These are phyloP conservation scores for Solanum aculeatissimum DNA, from an alignment of 305 asterid species.

Conservation along the genomic window DNA sequence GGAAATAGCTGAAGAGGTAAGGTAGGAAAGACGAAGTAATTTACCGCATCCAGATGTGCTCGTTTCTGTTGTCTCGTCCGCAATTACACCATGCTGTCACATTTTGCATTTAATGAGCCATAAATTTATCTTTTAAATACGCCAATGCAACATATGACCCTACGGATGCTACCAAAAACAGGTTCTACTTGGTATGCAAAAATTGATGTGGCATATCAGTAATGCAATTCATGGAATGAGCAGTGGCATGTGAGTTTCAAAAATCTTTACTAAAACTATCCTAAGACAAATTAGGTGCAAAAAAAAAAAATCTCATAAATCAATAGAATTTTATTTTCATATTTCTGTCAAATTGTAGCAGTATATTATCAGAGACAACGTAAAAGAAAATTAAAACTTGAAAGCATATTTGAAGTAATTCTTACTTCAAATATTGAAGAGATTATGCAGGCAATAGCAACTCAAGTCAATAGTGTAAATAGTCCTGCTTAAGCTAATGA, in stretches of 20 bases:
- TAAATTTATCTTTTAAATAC: slow-evolving; percentile 10
- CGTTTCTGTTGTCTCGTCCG: slow-evolving; percentile 82
- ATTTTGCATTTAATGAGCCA: slow-evolving; percentile 20
- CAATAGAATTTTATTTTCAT: neutral
- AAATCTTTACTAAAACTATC: neutral
- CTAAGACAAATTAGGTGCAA: neutral
- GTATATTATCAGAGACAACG: neutral
- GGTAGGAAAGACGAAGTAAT: neutral
- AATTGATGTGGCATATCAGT: neutral
- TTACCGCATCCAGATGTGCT: slow-evolving; percentile 97
- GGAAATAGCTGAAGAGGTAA: neutral
- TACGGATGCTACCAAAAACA: neutral
- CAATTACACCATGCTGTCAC: slow-evolving; percentile 81
- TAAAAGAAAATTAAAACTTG: neutral
- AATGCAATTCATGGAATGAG: neutral
- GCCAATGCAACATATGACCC: neutral
- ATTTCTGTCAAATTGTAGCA: neutral
- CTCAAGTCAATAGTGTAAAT: neutral
- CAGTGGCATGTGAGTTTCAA: neutral
- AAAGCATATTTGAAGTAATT: neutral
- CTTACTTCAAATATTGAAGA: neutral
- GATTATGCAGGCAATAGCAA: neutral
- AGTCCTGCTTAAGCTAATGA: neutral
- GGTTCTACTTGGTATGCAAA: neutral
- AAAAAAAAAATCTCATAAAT: neutral